Evolutionary conservation across 257 asterid species (phyloP), one percentile per base, ranked within the genome.

Genomic region (Solanum tarapatanum): DNA sequence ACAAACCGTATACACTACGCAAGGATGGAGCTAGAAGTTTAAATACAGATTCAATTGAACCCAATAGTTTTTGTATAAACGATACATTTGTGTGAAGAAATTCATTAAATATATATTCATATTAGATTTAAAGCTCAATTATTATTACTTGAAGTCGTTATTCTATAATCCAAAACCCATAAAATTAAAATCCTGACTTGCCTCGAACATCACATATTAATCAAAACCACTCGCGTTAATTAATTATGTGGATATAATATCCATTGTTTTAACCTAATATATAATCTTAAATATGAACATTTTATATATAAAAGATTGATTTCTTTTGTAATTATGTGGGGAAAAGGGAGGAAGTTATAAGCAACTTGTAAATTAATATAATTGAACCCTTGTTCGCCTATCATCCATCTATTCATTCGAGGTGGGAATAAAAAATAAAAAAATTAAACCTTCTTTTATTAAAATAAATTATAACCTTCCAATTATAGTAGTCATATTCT

Each of bases 361-460:
- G 82, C 82, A 74, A 74, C 82, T 74, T 74, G 82, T 74, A 14
- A 74, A 74, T 33, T 74, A 72, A 30, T 66, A 11, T 30, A 28
- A 28, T 73, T 74, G 51, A 33, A 35, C 82, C 82, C 82, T 74
- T 35, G 30, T 74, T 74, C 11, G 82, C 51, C 82, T 36, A 74
- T 72, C 79, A 32, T 76, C 35, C 28, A 11, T 76, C 33, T 39
- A 37, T 76, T 74, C 51, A 74, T 74, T 74, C 19, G 43, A 36
- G 35, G 33, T 35, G 82, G 28, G 82, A 74, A 74, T 36, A 76
- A 39, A 76, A 37, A 37, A 2, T 76, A 12, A 76, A 70, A 76
- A 30, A 77, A 51, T 0, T 14, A 11, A 16, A 80, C 26, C 26
- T 26, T 80, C 41, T 17, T 55, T 55, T 17, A 55, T 76, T 79